Base-by-base conservation (phyloP, 768 basidiomycete genomes). In the Boletus rubescentipes region DNA sequence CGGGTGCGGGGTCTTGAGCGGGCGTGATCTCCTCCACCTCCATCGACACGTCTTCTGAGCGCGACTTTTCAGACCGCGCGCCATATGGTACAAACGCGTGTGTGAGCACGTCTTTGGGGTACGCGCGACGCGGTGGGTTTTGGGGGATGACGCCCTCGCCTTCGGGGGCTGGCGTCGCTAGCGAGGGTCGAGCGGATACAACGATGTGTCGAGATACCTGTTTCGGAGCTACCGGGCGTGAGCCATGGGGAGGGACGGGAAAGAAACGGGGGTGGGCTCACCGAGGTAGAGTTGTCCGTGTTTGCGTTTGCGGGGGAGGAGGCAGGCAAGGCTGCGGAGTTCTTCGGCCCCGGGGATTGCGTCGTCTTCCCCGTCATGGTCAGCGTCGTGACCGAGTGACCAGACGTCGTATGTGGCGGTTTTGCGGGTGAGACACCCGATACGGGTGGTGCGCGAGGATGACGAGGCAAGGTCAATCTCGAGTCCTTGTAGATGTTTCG, bases 331-430 rank as follows among this genome's bases (percentile, higher is more conserved):
- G 0, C 71, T 68, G 38, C 77, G 79, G 37, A 89, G 68, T 66
- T 90, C 89, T 58, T 89, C 89, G 4, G 80, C 88, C 0, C 81
- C 88, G 3, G 80, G 86, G 0, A 81, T 79, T 16, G 77, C 55
- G 2, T 66, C 9, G 50, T 58, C 59, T 45, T 66, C 46, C 31
- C 73, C 67, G 40, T 71, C 71, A 5, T 77, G 73, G 2, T 66
- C 46, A 30, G 73, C 68, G 41, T 71, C 69, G 7, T 77, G 73
- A 2, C 77, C 82, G 15, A 87, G 60, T 18, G 79, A 78, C 87
- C 87, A 91, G 8, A 90, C 70, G 57, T 89, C 86, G 56, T 82
- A 88, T 0, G 76, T 70, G 3, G 75, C 69, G 34, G 77, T 70
- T 64, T 87, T 90, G 23, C 79, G 75, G 12, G 75, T 71, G 20